Percentiles rank a stretch among this genome's conserved stretches.
phyloP scores from a whole-genome alignment of 345 rosid genomes.

The Stellera chamaejasme region DNA sequence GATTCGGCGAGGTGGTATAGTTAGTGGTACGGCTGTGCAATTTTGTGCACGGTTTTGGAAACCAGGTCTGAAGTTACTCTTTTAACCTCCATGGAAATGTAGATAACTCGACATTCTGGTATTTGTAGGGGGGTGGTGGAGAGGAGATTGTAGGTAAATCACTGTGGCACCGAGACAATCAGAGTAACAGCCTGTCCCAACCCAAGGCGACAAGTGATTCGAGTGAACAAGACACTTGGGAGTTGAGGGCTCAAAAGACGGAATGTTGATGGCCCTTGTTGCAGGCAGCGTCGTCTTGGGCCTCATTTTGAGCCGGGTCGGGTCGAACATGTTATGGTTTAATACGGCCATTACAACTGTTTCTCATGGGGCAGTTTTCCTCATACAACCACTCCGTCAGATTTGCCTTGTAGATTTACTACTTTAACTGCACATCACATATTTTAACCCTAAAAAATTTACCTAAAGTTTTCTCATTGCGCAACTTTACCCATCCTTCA shows the following conservation, averaged over 20 bases:
- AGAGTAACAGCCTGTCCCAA: slow-evolving; percentile 15
- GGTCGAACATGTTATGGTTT: too few relatives aligned
- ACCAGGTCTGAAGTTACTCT: slow-evolving; percentile 7
- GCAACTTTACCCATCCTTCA: too few relatives aligned
- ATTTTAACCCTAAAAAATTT: too few relatives aligned
- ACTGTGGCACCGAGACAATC: not conserved
- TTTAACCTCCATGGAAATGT: not conserved
- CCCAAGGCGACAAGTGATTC: not conserved
- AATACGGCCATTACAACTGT: too few relatives aligned
- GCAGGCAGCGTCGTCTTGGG: too few relatives aligned
- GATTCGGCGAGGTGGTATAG: slow-evolving; percentile 17
- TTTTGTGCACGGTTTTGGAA: not conserved
- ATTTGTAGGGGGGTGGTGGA: not conserved
- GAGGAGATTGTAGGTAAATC: slow-evolving; percentile 16
- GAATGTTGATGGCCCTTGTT: too few relatives aligned
- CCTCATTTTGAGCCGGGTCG: too few relatives aligned
- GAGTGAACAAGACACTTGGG: not conserved
- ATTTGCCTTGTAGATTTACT: too few relatives aligned
- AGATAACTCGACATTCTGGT: not conserved
- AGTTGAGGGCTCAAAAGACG: not conserved
- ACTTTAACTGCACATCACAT: too few relatives aligned
- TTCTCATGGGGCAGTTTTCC: too few relatives aligned
- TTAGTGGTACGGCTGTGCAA: slow-evolving; percentile 1
- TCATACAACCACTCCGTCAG: too few relatives aligned
- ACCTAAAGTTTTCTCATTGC: too few relatives aligned